Conservation (phyloP, 2,329 filamentous ascomycete genomes). For the Aspergillus latus region DNA sequence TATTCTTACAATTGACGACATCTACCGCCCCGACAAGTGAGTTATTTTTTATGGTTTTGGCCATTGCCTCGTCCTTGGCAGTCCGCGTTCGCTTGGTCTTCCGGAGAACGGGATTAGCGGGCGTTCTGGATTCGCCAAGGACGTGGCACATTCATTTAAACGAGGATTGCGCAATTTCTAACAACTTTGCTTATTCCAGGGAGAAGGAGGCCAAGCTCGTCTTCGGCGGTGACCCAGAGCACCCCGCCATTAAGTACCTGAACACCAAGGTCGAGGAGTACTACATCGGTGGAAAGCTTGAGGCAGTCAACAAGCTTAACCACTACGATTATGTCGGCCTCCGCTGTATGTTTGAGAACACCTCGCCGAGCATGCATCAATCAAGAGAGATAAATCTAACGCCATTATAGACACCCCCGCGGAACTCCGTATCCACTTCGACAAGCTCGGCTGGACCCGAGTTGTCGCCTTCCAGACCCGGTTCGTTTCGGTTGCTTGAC, state of each 20-base stretch:
- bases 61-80: not conserved
- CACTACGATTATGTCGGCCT: constrained; percentile 99
- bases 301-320: constrained; percentile 90
- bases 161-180: constrained; percentile 27
- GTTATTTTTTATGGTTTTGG: constrained; percentile 32
- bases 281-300: constrained; percentile 93
- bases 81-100: constrained; percentile 6
- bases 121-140: constrained; percentile 3
- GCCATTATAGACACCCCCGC: constrained; percentile 72
- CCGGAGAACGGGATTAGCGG: not conserved
- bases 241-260: constrained; percentile 91
- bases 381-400: constrained; percentile 8
- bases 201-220: constrained; percentile 87
- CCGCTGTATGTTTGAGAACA: constrained; percentile 64
- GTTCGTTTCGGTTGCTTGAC: no score
- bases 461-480: constrained; percentile 97
- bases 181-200: constrained; percentile 49
- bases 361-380: constrained; percentile 2
- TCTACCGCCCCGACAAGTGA: constrained; percentile 95
- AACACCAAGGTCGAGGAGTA: constrained; percentile 77
- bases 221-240: constrained; percentile 87
- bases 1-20: constrained; percentile 91
- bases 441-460: constrained; percentile 97
- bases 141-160: not conserved
- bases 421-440: constrained; percentile 93